These are phyloP conservation scores for Cryptococcus sp. DNA, from an alignment of 1,284 basidiomycete genomes.

Conservation along the genomic window DNA sequence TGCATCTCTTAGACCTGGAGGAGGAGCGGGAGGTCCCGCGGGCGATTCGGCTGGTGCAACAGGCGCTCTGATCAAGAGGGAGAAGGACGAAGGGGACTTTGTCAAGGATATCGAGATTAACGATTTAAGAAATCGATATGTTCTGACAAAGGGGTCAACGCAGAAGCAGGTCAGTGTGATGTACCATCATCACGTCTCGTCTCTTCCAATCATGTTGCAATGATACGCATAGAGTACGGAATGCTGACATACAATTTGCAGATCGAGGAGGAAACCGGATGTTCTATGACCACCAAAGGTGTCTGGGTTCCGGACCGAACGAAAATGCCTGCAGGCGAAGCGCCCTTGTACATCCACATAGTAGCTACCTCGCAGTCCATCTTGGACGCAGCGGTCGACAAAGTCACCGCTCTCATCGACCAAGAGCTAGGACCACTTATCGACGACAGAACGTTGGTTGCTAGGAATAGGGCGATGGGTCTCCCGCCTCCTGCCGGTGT, in stretches of 20 bases:
- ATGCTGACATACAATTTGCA: constrained; percentile 42
- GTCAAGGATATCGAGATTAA: constrained; percentile 96
- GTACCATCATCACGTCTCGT: neutral
- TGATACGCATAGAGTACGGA: neutral
- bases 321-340: constrained; percentile 87
- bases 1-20: constrained; percentile 63
- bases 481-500: constrained; percentile 33
- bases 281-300: constrained; percentile 86
- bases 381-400: constrained; percentile 77
- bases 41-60: constrained; percentile 23
- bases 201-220: too few relatives aligned
- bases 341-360: constrained; percentile 92
- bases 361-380: constrained; percentile 77
- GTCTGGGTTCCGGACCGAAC: constrained; percentile 89
- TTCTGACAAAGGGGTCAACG: constrained; percentile 90
- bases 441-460: constrained; percentile 67
- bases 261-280: constrained; percentile 88
- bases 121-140: constrained; percentile 91
- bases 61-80: constrained; percentile 59
- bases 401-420: constrained; percentile 80
- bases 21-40: too few relatives aligned
- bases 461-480: constrained; percentile 49
- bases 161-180: constrained; percentile 73
- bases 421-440: constrained; percentile 85
- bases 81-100: constrained; percentile 78